phyloP scores from a whole-genome alignment of 2,329 filamentous ascomycete species.

The Claviceps purpurea region DNA sequence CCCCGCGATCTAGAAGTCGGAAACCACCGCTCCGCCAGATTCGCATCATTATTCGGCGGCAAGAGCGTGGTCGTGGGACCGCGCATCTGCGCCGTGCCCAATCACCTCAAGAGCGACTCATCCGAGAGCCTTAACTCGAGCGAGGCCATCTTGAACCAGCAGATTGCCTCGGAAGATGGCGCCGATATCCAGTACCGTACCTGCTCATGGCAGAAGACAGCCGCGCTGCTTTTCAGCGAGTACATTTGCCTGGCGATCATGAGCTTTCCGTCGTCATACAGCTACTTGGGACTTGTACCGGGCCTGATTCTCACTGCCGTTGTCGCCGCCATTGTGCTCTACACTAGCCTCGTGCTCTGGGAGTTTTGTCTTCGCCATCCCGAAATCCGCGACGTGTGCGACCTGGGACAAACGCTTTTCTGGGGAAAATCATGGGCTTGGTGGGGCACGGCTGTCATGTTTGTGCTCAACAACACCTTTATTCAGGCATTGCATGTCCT shows the following conservation, averaged over 20 bases:
- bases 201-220: conserved; percentile 92
- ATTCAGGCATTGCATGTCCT: conserved; percentile 75
- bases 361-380: conserved; percentile 85
- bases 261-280: conserved; percentile 92
- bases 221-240: conserved; percentile 80
- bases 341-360: conserved; percentile 55
- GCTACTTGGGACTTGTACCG: conserved; percentile 72
- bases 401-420: conserved; percentile 91
- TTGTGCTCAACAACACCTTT: conserved; percentile 87
- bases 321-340: conserved; percentile 65
- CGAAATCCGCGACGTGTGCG: conserved; percentile 83
- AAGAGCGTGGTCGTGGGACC: conserved; percentile 31
- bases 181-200: conserved; percentile 83
- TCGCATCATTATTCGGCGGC: conserved; percentile 26
- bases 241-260: conserved; percentile 90
- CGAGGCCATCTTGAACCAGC: conserved; percentile 40
- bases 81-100: conserved; percentile 35
- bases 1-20: conserved; percentile 13
- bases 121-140: conserved; percentile 33
- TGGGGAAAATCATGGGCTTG: conserved; percentile 66
- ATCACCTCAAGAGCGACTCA: conserved; percentile 18
- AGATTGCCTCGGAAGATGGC: conserved; percentile 63
- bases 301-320: conserved; percentile 70
- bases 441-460: conserved; percentile 67
- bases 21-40: conserved; percentile 13